Conservation (phyloP, 257 asterid genomes). For the Solanum corneliomulleri region DNA sequence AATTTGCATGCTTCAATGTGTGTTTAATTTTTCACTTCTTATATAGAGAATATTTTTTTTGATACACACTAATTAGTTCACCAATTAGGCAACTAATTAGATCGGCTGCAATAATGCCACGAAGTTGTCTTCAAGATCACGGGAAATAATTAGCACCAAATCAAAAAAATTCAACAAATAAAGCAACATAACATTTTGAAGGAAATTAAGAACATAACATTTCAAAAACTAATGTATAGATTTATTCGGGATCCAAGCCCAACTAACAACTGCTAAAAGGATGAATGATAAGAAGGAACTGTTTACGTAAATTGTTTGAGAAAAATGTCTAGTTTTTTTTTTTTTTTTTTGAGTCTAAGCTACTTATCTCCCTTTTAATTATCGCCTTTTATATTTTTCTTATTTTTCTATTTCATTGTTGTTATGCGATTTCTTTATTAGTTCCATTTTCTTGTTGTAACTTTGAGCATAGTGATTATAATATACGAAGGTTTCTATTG, state of each 20-base stretch:
- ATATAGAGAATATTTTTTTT: not conserved
- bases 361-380: too few relatives aligned
- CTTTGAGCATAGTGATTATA: too few relatives aligned
- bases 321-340: too few relatives aligned
- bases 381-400: not conserved
- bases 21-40: not conserved
- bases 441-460: too few relatives aligned
- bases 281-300: not conserved
- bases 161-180: not conserved
- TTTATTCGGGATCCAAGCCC: not conserved
- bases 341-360: too few relatives aligned
- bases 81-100: not conserved
- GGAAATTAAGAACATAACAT: too few relatives aligned
- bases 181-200: not conserved
- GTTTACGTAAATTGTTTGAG: not conserved
- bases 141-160: not conserved
- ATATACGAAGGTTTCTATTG: not conserved
- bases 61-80: not conserved
- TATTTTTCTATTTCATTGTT: too few relatives aligned
- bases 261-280: not conserved
- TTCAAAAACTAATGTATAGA: not conserved
- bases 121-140: not conserved
- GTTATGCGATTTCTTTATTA: not conserved
- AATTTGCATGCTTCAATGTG: not conserved
- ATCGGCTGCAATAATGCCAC: not conserved